Evolutionary conservation across 2,329 filamentous ascomycete genomes (phyloP).

Genomic region (Acarospora socialis): DNA sequence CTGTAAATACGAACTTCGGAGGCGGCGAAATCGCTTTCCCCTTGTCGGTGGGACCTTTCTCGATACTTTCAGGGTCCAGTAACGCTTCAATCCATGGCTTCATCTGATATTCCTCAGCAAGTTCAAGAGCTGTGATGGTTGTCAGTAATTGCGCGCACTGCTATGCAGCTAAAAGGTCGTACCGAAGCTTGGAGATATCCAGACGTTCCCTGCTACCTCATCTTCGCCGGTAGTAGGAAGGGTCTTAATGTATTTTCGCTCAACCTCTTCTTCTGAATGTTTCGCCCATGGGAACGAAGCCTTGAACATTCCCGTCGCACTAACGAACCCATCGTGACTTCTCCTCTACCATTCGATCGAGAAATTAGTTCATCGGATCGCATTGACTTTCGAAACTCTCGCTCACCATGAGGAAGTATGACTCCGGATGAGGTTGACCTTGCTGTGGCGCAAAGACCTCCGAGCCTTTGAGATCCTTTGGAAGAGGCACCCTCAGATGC

Average conservation of each 20-base stretch:
- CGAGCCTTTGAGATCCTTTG: slow-evolving; percentile 72
- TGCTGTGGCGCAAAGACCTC: slow-evolving; percentile 76
- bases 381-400: slow-evolving; percentile 1
- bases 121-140: slow-evolving; percentile 49
- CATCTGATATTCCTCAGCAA: slow-evolving; percentile 81
- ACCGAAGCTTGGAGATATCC: slow-evolving; percentile 72
- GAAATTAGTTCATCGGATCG: not conserved
- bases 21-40: slow-evolving; percentile 65
- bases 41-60: slow-evolving; percentile 48
- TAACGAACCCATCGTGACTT: slow-evolving; percentile 51
- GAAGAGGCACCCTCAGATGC: slow-evolving; percentile 81
- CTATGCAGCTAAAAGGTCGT: slow-evolving; percentile 16
- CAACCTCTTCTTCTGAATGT: slow-evolving; percentile 41
- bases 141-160: not conserved
- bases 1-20: slow-evolving; percentile 56
- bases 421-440: slow-evolving; percentile 53
- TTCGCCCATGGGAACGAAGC: slow-evolving; percentile 53
- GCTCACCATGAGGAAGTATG: slow-evolving; percentile 79
- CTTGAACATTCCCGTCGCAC: slow-evolving; percentile 57
- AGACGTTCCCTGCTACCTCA: slow-evolving; percentile 92
- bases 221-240: slow-evolving; percentile 69
- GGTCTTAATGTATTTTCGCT: slow-evolving; percentile 66
- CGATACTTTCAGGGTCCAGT: slow-evolving; percentile 73
- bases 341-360: slow-evolving; percentile 34
- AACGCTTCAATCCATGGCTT: slow-evolving; percentile 81